phyloP scores from a whole-genome alignment of 495 filamentous ascomycete species.

The Niebla homalea region DNA sequence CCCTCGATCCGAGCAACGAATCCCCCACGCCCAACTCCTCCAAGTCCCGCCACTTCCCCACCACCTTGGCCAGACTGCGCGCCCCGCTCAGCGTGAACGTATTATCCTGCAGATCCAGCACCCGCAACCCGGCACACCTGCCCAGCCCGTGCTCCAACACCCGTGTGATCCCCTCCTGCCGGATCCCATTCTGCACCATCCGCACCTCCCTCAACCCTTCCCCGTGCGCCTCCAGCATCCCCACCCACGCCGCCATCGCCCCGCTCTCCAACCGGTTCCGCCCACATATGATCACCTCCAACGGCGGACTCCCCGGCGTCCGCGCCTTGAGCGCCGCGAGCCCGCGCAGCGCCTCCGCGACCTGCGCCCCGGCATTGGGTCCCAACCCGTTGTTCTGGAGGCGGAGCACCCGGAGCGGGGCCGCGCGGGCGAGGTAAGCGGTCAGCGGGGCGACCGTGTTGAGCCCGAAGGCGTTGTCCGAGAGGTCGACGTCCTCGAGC shows the following conservation, averaged over 20 bases:
- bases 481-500: conserved; percentile 84
- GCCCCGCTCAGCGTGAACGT: conserved; percentile 81
- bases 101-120: conserved; percentile 91
- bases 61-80: conserved; percentile 59
- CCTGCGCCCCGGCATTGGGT: conserved; percentile 69
- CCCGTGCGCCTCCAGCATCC: conserved; percentile 62
- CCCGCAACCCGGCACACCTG: conserved; percentile 47
- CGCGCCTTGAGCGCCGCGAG: conserved; percentile 66
- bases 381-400: conserved; percentile 98
- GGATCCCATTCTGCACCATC: conserved; percentile 98
- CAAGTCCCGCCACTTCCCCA: conserved; percentile 60
- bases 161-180: conserved; percentile 75
- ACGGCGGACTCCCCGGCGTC: conserved; percentile 55
- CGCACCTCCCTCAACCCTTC: conserved; percentile 65
- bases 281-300: conserved; percentile 91
- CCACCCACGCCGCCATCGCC: conserved; percentile 89
- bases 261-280: conserved; percentile 92
- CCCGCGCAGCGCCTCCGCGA: conserved; percentile 62
- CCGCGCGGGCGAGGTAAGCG: conserved; percentile 72
- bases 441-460: conserved; percentile 76
- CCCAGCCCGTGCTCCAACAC: conserved; percentile 65
- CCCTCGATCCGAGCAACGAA: conserved; percentile 68
- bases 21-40: conserved; percentile 81
- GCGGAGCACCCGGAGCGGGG: conserved; percentile 79
- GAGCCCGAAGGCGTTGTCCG: conserved; percentile 94